These are phyloP conservation scores for Sideroxylon spinosum DNA, from an alignment of 179 eudicot species.

Conservation along the genomic window DNA sequence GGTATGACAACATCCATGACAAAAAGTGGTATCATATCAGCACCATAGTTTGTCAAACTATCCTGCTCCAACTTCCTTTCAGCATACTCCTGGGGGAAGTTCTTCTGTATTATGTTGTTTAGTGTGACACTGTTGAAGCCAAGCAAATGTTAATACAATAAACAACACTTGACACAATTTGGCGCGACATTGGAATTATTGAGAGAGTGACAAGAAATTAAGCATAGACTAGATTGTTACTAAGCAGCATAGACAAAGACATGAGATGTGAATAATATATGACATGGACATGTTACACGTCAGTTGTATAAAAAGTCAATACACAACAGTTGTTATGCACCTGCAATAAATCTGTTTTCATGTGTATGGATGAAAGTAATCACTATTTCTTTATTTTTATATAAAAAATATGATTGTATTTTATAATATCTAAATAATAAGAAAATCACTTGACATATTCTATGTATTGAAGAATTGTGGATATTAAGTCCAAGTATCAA, in stretches of 20 bases:
- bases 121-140: constrained; percentile 76
- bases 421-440: no score
- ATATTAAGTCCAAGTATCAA: no score
- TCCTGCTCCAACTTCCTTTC: constrained; percentile 86
- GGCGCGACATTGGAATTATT: not conserved
- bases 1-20: constrained; percentile 98
- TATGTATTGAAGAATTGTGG: no score
- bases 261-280: no score
- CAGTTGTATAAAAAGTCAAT: no score
- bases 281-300: no score
- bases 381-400: no score
- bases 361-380: no score
- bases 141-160: constrained; percentile 13
- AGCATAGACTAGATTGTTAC: not conserved
- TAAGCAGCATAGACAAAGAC: not conserved
- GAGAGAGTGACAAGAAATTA: not conserved
- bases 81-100: constrained; percentile 88
- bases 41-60: constrained; percentile 57
- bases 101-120: constrained; percentile 89
- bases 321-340: no score
- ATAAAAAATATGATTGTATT: no score
- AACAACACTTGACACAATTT: constrained; percentile 8
- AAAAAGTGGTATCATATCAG: constrained; percentile 90
- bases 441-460: no score
- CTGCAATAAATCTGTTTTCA: no score